Conservation (phyloP, 345 rosid genomes). For the Reutealis trisperma region DNA sequence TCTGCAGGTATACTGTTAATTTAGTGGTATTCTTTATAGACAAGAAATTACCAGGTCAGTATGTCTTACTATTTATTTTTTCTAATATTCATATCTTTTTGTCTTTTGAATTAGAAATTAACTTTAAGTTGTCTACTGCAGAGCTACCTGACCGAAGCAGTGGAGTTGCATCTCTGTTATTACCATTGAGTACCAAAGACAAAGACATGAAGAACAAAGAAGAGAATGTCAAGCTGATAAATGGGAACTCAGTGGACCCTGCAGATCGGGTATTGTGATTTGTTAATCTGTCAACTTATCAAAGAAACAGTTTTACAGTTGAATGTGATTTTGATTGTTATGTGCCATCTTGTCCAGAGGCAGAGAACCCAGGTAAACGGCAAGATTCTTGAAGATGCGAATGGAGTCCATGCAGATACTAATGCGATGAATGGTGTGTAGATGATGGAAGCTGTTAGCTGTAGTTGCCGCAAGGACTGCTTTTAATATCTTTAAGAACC, state of each 20-base stretch:
- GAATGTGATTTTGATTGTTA: slow-evolving; percentile 1
- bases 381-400: slow-evolving; percentile 71
- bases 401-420: slow-evolving; percentile 54
- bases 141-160: slow-evolving; percentile 78
- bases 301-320: background rate
- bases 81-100: background rate
- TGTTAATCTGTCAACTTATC: background rate
- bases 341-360: slow-evolving; percentile 46
- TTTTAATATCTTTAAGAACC: slow-evolving; percentile 8
- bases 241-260: slow-evolving; percentile 82
- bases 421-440: slow-evolving; percentile 69
- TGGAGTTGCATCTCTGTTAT: slow-evolving; percentile 49
- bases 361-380: slow-evolving; percentile 80
- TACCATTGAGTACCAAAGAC: slow-evolving; percentile 66
- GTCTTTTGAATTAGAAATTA: slow-evolving; percentile 11
- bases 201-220: slow-evolving; percentile 75
- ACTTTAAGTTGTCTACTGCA: slow-evolving; percentile 38
- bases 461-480: slow-evolving; percentile 22
- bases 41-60: slow-evolving; percentile 95
- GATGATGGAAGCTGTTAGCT: slow-evolving; percentile 27
- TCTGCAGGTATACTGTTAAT: slow-evolving; percentile 89
- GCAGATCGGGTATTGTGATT: slow-evolving; percentile 73
- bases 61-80: background rate
- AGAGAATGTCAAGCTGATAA: slow-evolving; percentile 91
- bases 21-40: slow-evolving; percentile 90